Evolutionary conservation across 2,329 filamentous ascomycete genomes (phyloP).

Genomic region (Dactylellina leptospora): DNA sequence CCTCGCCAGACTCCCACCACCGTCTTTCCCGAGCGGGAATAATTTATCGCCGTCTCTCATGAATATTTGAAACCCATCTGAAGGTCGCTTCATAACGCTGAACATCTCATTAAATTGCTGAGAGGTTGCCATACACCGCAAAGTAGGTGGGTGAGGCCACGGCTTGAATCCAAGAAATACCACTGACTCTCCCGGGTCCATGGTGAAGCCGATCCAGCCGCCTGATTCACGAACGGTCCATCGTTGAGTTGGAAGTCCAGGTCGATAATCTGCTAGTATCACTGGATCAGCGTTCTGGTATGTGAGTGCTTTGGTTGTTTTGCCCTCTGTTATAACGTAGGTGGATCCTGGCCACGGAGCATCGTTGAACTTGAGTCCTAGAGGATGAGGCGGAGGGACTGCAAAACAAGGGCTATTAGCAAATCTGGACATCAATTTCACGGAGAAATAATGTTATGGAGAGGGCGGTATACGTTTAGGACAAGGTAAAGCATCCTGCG

Average conservation of each 20-base stretch:
- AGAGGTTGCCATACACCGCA: neutral
- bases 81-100: slow-evolving; percentile 2
- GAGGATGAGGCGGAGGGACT: neutral
- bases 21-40: slow-evolving; percentile 18
- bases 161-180: slow-evolving; percentile 14
- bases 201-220: neutral
- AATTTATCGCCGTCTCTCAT: slow-evolving; percentile 9
- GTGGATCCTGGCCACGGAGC: slow-evolving; percentile 9
- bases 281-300: neutral
- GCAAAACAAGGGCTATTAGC: neutral
- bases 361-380: neutral
- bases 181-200: slow-evolving; percentile 1
- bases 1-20: neutral
- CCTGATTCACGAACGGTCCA: neutral
- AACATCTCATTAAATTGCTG: slow-evolving; percentile 25
- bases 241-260: neutral
- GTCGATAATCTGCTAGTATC: neutral
- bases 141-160: neutral
- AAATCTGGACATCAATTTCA: neutral
- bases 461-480: neutral
- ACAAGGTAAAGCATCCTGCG: too few species aligned
- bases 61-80: slow-evolving; percentile 15
- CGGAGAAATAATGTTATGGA: neutral
- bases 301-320: slow-evolving; percentile 1
- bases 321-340: slow-evolving; percentile 18